Evolutionary conservation across 2,329 filamentous ascomycete species (phyloP).

Genomic region (Diaporthe nobilis): DNA sequence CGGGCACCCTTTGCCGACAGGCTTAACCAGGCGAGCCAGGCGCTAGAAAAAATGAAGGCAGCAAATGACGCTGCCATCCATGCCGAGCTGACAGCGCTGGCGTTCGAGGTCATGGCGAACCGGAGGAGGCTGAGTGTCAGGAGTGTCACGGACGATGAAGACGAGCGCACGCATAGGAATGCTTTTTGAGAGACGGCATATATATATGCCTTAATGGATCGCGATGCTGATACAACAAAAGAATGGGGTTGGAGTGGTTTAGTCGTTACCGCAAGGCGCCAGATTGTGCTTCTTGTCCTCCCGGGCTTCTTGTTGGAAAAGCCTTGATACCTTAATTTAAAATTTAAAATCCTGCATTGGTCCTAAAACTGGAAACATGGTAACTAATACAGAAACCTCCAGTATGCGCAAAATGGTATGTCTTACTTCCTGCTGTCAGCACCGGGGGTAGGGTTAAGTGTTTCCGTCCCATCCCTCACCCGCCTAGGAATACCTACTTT

Average conservation of each 20-base stretch:
- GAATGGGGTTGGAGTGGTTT: background rate
- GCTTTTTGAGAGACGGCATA: background rate
- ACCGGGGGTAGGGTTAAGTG: background rate
- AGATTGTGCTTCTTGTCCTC: constrained; percentile 16
- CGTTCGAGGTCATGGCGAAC: constrained; percentile 38
- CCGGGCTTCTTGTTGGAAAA: background rate
- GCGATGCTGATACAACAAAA: background rate
- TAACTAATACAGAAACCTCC: no score
- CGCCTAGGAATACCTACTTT: background rate
- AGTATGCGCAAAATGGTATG: background rate
- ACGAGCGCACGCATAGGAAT: background rate
- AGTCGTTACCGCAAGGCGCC: background rate
- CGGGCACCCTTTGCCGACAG: constrained; percentile 38
- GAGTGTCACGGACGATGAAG: constrained; percentile 33
- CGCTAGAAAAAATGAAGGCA: constrained; percentile 30
- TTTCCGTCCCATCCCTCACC: background rate
- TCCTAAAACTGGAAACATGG: no score
- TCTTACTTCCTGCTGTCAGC: background rate
- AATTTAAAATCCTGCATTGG: background rate
- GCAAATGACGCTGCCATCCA: constrained; percentile 34
- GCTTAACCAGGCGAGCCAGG: constrained; percentile 31
- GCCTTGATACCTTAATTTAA: background rate
- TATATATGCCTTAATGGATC: background rate
- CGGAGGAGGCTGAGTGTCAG: constrained; percentile 30
- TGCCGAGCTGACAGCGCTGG: constrained; percentile 37